Evolutionary conservation across 192 early-diverging fungal species (phyloP), one percentile per base, ranked within the genome.

Genomic region (Rhizoclosmatium globosum): DNA sequence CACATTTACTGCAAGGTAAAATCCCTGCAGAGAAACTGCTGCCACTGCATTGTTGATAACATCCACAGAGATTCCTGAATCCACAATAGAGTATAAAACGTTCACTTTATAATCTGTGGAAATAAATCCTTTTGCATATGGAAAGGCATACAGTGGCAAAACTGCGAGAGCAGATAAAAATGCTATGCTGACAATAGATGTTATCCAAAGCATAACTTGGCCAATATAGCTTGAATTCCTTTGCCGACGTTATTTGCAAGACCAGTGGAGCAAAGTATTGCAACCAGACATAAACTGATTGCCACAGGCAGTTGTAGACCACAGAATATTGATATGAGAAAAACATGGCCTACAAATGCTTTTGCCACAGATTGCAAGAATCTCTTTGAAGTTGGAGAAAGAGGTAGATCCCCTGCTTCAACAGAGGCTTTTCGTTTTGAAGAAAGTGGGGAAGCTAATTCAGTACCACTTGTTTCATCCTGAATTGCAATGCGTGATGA

Each of bases 141-240:
- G 60, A 61, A 74, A 62, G 23, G 57, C 72, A 31, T 61, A 74
- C 31, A 74, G 38, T 17, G 72, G 72, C 56, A 74, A 31, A 3
- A 59, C 17, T 17, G 53, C 9, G 0, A 62, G 7, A 15, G 72
- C 72, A 13, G 17, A 13, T n/a, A 74, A 3, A 74, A 74, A 39
- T 6, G 60, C 59, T 6, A 74, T n/a, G 31, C 72, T n/a, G 6
- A 74, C 72, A 59, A 74, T 4, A 9, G 72, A 31, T 13, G 44
- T 31, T 4, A 19, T 58, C 72, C 72, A 74, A 62, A 61, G 61
- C 11, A 61, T 15, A 45, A 74, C 44, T n/a, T 62, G 56, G 15
- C 72, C 72, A 17, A 68, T 42, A 46, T 17, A 68, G 21, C 39
- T 17, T 19, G 21, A 19, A 6, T 42, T 31, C 44, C 38, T 61